A percentile compares a stretch with the other conserved stretches of the same genome.
phyloP scores from a whole-genome alignment of 1,139 yeast species.

The Tardiomyces digboiensis region DNA sequence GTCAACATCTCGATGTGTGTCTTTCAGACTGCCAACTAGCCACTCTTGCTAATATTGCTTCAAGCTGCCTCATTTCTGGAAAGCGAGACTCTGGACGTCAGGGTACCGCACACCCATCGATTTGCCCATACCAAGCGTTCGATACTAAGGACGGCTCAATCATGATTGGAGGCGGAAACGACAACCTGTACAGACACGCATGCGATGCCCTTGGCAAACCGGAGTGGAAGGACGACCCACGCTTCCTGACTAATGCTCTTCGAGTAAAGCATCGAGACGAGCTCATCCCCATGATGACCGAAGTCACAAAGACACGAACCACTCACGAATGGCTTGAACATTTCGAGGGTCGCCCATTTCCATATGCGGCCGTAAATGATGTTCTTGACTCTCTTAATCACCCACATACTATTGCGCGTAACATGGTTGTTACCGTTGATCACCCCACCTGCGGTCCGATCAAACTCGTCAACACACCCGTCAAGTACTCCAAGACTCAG shows the following conservation, averaged over 20 bases:
- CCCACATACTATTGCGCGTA: constrained; percentile 29
- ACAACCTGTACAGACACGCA: constrained; percentile 26
- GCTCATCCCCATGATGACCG: constrained; percentile 26
- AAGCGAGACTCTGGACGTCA: constrained; percentile 32
- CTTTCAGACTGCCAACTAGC: constrained; percentile 33
- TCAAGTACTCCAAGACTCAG: constrained; percentile 30
- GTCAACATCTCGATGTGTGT: constrained; percentile 31
- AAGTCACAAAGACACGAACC: constrained; percentile 21
- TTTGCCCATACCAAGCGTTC: constrained; percentile 35
- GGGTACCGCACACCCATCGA: constrained; percentile 35
- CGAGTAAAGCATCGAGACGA: constrained; percentile 28
- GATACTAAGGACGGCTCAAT: constrained; percentile 29
- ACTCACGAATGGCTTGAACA: constrained; percentile 28
- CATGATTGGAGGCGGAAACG: constrained; percentile 37
- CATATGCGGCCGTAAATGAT: constrained; percentile 35
- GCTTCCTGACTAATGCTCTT: constrained; percentile 27
- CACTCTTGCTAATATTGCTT: constrained; percentile 32
- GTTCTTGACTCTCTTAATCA: constrained; percentile 28
- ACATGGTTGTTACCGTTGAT: constrained; percentile 28
- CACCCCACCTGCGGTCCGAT: constrained; percentile 29
- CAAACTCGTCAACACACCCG: constrained; percentile 30
- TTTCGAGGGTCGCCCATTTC: constrained; percentile 27
- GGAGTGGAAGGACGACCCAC: constrained; percentile 28
- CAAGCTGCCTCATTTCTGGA: constrained; percentile 31
- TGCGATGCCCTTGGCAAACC: constrained; percentile 27